These are phyloP conservation scores for Camellia sinensis DNA, from an alignment of 148 eudicot species.

Conservation along the genomic window DNA sequence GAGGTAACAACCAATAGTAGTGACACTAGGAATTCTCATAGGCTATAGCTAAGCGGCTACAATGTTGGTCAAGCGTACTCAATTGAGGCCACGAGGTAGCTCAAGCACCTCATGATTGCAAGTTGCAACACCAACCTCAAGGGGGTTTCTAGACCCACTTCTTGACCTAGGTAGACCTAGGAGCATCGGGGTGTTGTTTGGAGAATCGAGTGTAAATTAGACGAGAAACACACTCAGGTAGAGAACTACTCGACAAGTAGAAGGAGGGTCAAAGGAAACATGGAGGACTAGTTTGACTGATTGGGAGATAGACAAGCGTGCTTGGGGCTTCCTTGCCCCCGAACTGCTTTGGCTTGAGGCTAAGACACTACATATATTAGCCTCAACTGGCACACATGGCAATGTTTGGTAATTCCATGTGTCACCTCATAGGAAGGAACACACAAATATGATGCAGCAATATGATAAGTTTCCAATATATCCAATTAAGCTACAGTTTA, in stretches of 20 bases:
- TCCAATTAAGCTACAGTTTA: neutral
- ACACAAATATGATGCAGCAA: neutral
- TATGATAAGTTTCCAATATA: neutral
- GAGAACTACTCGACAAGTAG: neutral
- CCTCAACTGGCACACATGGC: neutral
- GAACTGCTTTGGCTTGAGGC: neutral
- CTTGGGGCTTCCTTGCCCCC: neutral
- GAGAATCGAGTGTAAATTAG: neutral
- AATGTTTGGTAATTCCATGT: neutral
- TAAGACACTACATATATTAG: neutral
- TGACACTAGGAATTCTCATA: no score
- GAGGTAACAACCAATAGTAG: no score
- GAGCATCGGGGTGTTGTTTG: neutral
- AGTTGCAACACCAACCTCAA: neutral
- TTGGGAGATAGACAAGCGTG: neutral
- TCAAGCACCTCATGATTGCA: no score
- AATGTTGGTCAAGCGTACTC: neutral
- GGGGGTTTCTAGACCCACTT: neutral
- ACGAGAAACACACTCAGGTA: neutral
- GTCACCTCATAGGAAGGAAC: conserved; percentile 1
- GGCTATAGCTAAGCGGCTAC: no score
- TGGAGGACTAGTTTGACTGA: neutral
- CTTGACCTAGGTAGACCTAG: neutral
- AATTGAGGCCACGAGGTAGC: neutral
- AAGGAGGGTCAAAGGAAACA: neutral